Evolutionary conservation across 352 stramenopile genomes (phyloP).

Genomic region (Phytophthora capsici): DNA sequence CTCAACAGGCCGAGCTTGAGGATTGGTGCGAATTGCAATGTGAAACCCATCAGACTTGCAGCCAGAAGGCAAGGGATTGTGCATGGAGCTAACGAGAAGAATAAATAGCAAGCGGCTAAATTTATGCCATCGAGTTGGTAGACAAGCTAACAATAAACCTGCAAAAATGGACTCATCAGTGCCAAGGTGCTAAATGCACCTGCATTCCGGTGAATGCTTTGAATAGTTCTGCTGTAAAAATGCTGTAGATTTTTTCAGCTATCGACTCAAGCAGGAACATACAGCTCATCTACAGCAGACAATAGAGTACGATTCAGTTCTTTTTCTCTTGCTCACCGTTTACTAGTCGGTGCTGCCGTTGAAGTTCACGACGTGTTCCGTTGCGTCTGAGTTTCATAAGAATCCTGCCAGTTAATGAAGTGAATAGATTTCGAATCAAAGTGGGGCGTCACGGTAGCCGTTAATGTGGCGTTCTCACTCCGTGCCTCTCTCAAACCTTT

Average conservation of each 20-base stretch:
- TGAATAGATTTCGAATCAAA: slow-evolving; percentile 1
- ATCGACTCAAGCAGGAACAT: not conserved
- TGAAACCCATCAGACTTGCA: slow-evolving; percentile 1
- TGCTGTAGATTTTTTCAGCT: not conserved
- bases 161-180: too few species aligned
- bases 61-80: slow-evolving; percentile 11
- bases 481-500: slow-evolving; percentile 14
- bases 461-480: slow-evolving; percentile 11
- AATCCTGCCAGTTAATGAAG: not conserved
- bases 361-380: not conserved
- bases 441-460: slow-evolving; percentile 4
- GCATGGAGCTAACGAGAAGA: not conserved
- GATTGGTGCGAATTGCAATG: slow-evolving; percentile 27
- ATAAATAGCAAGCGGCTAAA: slow-evolving; percentile 3
- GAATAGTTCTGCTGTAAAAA: not conserved
- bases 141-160: slow-evolving; percentile 4
- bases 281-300: not conserved
- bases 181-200: too few species aligned
- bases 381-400: not conserved
- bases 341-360: not conserved
- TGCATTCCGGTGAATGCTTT: too few species aligned
- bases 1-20: slow-evolving; percentile 1
- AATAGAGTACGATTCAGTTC: not conserved
- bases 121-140: not conserved
- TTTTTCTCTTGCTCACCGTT: not conserved